Evolutionary conservation across 2,329 filamentous ascomycete species (phyloP), one percentile per base, ranked within the genome.

Genomic region (Fusarium coffeatum): DNA sequence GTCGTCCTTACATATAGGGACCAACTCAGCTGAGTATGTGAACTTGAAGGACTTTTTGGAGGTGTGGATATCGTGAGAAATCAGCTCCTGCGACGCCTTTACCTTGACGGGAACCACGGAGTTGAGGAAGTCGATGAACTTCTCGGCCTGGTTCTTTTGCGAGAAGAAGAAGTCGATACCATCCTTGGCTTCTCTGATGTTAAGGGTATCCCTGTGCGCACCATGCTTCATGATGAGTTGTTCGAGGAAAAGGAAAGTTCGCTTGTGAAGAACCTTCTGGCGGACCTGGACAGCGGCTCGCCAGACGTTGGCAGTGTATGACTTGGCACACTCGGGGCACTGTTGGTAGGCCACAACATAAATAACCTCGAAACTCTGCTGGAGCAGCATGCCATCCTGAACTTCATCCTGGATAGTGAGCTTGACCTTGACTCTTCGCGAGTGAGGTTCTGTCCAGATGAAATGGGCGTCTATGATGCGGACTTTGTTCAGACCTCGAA

Each of bases 391-490:
- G 27, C 88, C 88, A 58, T 89, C 88, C 54, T 86, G 86, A 3
- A 90, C 87, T 23, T 85, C 81, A 64, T 89, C 88, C 77, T 98
- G 96, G 49, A 98, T 91, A 1, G 96, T 98, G 80, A 99, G 91
- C 84, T 98, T 98, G 80, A 98, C 90, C 82, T 94, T 97, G 70
- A 98, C 87, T 78, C 96, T 87, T 77, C 93, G 87, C 75, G 94
- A 98, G 83, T 99, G 96, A 13, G 96, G 95, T 81, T 99, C 96
- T 2, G 96, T 99, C 96, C 96, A 99, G 78, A 98, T 92, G 78
- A 98, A 99, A 76, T 90, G 92, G 48, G 96, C 96, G 79, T 99
- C 96, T 76, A 98, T 94, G 76, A 99, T 96, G 66, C 96, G 88
- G 72, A 97, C 93, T 83, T 96, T 97, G 79, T 91, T 89, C 69